Evolutionary conservation across 805 yeast genomes (phyloP).

Genomic region (Kregervanrija fluxuum): DNA sequence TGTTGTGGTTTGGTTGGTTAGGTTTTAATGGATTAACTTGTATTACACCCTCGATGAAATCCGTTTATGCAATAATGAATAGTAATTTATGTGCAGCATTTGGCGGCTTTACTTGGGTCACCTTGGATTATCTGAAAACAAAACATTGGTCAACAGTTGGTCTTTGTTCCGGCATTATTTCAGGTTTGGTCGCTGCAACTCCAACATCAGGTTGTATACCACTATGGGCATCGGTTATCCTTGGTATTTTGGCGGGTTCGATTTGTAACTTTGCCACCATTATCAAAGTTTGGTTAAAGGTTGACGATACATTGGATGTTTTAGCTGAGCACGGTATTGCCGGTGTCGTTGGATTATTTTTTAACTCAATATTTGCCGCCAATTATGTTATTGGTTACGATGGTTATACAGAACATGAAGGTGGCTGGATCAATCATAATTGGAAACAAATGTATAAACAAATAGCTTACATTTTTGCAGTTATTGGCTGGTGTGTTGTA

Average conservation of each 20-base stretch:
- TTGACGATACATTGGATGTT: slow-evolving; percentile 91
- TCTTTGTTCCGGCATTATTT: slow-evolving; percentile 88
- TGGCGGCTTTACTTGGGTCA: slow-evolving; percentile 89
- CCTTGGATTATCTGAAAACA: slow-evolving; percentile 82
- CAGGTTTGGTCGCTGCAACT: slow-evolving; percentile 95
- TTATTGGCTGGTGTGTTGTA: slow-evolving; percentile 64
- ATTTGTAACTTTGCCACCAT: slow-evolving; percentile 89
- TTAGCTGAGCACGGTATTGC: slow-evolving; percentile 99
- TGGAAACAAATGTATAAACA: slow-evolving; percentile 90
- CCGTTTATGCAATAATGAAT: slow-evolving; percentile 86
- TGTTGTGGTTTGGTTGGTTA: slow-evolving; percentile 94
- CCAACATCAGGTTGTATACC: slow-evolving; percentile 92
- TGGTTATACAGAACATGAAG: slow-evolving; percentile 72
- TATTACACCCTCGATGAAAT: slow-evolving; percentile 71
- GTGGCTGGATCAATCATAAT: slow-evolving; percentile 91
- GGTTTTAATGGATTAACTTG: slow-evolving; percentile 93
- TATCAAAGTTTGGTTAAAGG: slow-evolving; percentile 68
- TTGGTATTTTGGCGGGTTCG: slow-evolving; percentile 75
- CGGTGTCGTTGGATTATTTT: slow-evolving; percentile 83
- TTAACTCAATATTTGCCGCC: slow-evolving; percentile 83
- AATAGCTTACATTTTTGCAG: slow-evolving; percentile 73
- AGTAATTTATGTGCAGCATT: slow-evolving; percentile 84
- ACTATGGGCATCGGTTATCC: slow-evolving; percentile 80
- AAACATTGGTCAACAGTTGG: slow-evolving; percentile 93
- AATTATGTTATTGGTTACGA: slow-evolving; percentile 87